These are phyloP conservation scores for Fraxinus latifolia DNA, from an alignment of 305 asterid genomes.

Conservation along the genomic window DNA sequence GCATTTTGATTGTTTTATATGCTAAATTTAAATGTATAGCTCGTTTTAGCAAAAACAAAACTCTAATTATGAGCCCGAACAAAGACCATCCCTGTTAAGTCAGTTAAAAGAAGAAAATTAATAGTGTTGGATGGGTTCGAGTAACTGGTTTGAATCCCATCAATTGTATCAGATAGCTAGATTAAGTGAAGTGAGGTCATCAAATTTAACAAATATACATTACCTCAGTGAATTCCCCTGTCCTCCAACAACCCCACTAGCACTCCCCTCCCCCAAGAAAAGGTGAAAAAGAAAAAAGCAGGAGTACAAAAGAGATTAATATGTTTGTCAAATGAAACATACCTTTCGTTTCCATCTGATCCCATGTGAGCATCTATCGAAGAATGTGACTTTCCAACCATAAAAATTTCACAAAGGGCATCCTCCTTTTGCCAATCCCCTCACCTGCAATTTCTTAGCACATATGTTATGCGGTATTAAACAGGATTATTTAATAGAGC, in stretches of 20 bases:
- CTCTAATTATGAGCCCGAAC: background rate
- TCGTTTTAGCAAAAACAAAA: background rate
- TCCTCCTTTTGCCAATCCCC: slow-evolving; percentile 26
- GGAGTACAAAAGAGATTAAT: background rate
- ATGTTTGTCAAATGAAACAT: background rate
- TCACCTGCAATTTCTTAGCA: background rate
- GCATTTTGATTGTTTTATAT: background rate
- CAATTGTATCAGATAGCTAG: background rate
- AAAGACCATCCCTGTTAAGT: background rate
- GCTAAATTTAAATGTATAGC: background rate
- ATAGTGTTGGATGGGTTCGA: background rate
- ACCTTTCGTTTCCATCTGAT: slow-evolving; percentile 14
- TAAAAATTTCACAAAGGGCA: slow-evolving; percentile 15
- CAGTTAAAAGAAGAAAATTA: background rate
- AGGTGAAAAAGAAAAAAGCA: background rate
- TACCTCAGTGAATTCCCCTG: background rate
- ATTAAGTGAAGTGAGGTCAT: background rate
- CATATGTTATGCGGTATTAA: background rate
- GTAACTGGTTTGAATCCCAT: background rate
- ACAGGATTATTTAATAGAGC: background rate
- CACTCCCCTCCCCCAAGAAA: background rate
- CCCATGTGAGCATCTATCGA: slow-evolving; percentile 28
- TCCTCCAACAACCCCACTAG: slow-evolving; percentile 3
- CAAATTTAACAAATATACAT: background rate
- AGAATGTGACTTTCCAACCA: slow-evolving; percentile 29